These are phyloP conservation scores for Paramecium caudatum DNA, from an alignment of 73 alveolate species.

Conservation along the genomic window DNA sequence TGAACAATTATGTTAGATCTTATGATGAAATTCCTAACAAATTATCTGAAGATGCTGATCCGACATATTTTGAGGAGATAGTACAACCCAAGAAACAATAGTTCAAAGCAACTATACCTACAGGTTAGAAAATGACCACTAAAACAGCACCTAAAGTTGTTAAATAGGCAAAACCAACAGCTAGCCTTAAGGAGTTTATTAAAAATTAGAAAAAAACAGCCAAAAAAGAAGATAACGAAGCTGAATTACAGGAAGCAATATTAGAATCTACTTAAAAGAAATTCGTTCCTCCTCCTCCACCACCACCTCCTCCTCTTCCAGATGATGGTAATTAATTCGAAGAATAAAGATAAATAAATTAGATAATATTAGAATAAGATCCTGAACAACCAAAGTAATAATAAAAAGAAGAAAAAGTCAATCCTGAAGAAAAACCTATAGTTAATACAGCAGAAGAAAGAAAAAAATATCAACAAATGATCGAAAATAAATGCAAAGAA, in stretches of 20 bases:
- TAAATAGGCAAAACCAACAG: not conserved
- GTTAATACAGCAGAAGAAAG: slow-evolving; percentile 33
- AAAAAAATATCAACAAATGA: slow-evolving; percentile 32
- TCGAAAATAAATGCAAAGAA: slow-evolving; percentile 47
- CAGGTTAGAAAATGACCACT: not conserved
- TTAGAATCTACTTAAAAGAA: not conserved
- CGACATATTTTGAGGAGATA: slow-evolving; percentile 13
- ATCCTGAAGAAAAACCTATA: slow-evolving; percentile 14
- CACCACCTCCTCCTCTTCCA: not conserved
- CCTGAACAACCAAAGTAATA: slow-evolving; percentile 28
- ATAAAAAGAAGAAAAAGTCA: slow-evolving; percentile 23
- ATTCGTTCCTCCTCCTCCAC: not conserved
- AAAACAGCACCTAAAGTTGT: not conserved
- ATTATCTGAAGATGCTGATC: slow-evolving; percentile 77
- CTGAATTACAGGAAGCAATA: not conserved
- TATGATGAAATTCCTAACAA: slow-evolving; percentile 78
- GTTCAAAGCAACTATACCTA: not conserved
- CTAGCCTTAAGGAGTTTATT: not conserved
- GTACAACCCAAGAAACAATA: slow-evolving; percentile 29
- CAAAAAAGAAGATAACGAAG: not conserved
- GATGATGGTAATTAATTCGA: not conserved
- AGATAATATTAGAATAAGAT: not conserved
- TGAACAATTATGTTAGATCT: slow-evolving; percentile 85
- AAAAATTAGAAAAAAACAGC: slow-evolving; percentile 11
- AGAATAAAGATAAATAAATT: too few species aligned